Evolutionary conservation across 495 filamentous ascomycete species (phyloP).

Genomic region (Glonium stellatum): DNA sequence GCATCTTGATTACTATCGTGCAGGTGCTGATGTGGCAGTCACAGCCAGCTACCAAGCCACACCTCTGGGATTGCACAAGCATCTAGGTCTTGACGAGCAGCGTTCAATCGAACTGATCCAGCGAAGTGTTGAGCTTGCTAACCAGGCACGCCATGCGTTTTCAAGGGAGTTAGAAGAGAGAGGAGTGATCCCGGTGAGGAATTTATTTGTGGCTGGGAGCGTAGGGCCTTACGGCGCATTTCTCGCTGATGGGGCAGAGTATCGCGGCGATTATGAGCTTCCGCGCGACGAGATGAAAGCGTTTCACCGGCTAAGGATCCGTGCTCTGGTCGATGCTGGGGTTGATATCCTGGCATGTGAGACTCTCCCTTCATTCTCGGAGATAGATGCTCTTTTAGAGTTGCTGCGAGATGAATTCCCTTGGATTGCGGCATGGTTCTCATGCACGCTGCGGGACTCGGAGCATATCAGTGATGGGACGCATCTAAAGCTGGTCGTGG

Average conservation of each 20-base stretch:
- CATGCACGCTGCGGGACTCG: slow-evolving; percentile 23
- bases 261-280: slow-evolving; percentile 29
- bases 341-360: slow-evolving; percentile 33
- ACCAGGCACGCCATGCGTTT: slow-evolving; percentile 17
- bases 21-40: slow-evolving; percentile 33
- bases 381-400: slow-evolving; percentile 22
- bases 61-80: slow-evolving; percentile 23
- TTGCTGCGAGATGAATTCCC: slow-evolving; percentile 29
- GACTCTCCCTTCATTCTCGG: slow-evolving; percentile 30
- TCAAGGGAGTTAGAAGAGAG: too few species aligned
- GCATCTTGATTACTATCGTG: slow-evolving; percentile 30
- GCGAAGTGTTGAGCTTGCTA: slow-evolving; percentile 31
- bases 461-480: slow-evolving; percentile 24
- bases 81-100: slow-evolving; percentile 16
- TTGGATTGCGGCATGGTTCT: slow-evolving; percentile 23
- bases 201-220: slow-evolving; percentile 31
- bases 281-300: slow-evolving; percentile 10
- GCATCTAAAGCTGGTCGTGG: slow-evolving; percentile 4
- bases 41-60: slow-evolving; percentile 37
- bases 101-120: slow-evolving; percentile 23
- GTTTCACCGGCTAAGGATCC: slow-evolving; percentile 32
- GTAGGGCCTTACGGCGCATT: slow-evolving; percentile 36
- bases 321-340: slow-evolving; percentile 29
- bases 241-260: slow-evolving; percentile 34
- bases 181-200: slow-evolving; percentile 6